Percentiles rank a stretch among this genome's conserved stretches.
phyloP scores from a whole-genome alignment of 371 early-diverging fungal genomes.

The Mortierella sp. region DNA sequence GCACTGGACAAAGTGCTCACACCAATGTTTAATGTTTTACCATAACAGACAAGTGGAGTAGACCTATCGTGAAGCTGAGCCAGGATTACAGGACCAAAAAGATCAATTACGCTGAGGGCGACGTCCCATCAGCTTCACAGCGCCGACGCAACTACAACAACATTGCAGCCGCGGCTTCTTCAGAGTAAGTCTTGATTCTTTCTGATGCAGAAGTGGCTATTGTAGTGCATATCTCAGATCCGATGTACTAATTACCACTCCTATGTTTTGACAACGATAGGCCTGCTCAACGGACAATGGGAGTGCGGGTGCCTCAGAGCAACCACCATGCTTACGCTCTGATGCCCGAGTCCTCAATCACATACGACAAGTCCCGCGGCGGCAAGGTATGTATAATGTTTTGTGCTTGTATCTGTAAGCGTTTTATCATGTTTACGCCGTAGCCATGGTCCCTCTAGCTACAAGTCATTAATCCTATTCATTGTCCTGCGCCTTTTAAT shows the following conservation, averaged over 20 bases:
- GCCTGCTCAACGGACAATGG: constrained; percentile 29
- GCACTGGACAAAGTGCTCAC: not conserved
- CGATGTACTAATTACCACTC: not conserved
- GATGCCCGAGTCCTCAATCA: constrained; percentile 53
- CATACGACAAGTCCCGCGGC: constrained; percentile 49
- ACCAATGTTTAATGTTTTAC: no score
- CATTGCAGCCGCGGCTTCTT: not conserved
- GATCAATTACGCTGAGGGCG: constrained; percentile 49
- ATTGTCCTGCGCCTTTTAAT: not conserved
- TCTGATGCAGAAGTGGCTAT: no score
- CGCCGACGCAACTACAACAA: constrained; percentile 41
- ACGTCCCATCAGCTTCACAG: constrained; percentile 7
- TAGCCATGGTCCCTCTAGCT: not conserved
- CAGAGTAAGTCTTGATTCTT: constrained; percentile 32
- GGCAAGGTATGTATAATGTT: constrained; percentile 31
- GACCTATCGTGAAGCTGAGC: constrained; percentile 87
- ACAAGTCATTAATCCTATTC: not conserved
- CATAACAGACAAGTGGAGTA: constrained; percentile 82
- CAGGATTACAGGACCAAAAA: constrained; percentile 82
- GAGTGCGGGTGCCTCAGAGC: constrained; percentile 46
- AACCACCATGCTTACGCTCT: constrained; percentile 46
- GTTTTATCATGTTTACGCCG: not conserved
- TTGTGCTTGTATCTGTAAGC: not conserved
- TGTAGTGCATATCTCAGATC: no score
- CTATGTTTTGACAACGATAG: not conserved